These are phyloP conservation scores for Saccharomycopsis guyanensis DNA, from an alignment of 805 yeast genomes.

Conservation along the genomic window DNA sequence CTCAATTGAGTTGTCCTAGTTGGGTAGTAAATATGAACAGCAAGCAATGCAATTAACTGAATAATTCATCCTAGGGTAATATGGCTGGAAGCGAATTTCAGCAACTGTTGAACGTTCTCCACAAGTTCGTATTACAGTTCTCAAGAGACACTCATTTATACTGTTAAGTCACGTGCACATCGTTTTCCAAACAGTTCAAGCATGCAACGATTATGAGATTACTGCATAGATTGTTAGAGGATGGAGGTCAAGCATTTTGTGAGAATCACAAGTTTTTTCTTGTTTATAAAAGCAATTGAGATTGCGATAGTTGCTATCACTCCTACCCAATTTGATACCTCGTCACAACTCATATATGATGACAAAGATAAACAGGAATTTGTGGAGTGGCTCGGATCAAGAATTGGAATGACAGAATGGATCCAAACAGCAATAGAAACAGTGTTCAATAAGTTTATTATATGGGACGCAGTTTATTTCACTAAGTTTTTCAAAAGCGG, in stretches of 20 bases:
- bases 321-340: conserved; percentile 20
- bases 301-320: conserved; percentile 5
- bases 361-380: conserved; percentile 2
- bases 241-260: conserved; percentile 13
- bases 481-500: conserved; percentile 45
- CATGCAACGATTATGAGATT: no score
- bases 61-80: no score
- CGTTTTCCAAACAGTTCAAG: no score
- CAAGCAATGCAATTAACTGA: no score
- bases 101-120: no score
- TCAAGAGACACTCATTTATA: no score
- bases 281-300: conserved; percentile 13
- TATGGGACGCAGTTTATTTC: conserved; percentile 87
- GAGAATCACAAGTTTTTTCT: conserved; percentile 13
- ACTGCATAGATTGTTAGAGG: not conserved
- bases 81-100: no score
- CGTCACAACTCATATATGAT: conserved; percentile 15
- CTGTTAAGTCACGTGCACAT: no score
- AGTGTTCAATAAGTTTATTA: conserved; percentile 46
- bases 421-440: conserved; percentile 12
- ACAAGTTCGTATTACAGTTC: no score
- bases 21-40: no score
- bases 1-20: no score
- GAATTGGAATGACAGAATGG: not conserved
- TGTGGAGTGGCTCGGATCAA: not conserved